phyloP scores from a whole-genome alignment of 345 rosid species.

The Kernera saxatilis region DNA sequence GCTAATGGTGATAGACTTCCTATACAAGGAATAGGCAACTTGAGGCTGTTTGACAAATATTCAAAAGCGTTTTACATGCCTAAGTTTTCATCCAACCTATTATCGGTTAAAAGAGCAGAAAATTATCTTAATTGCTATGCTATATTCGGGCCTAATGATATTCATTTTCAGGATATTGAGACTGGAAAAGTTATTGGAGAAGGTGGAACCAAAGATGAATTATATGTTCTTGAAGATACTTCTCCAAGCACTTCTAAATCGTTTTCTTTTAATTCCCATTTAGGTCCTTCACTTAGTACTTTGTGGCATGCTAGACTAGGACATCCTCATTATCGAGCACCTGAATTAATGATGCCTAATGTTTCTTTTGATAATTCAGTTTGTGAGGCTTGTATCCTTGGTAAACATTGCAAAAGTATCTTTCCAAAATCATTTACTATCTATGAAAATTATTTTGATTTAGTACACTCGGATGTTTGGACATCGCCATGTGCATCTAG shows the following conservation, averaged over 20 bases:
- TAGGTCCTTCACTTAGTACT: not conserved
- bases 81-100: not conserved
- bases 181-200: not conserved
- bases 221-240: not conserved
- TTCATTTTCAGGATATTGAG: not conserved
- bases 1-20: not conserved
- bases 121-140: not conserved
- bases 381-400: not conserved
- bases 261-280: not conserved
- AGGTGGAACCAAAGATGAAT: too few relatives aligned
- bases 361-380: not conserved
- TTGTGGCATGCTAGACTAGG: not conserved
- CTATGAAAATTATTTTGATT: too few relatives aligned
- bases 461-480: too few relatives aligned
- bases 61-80: not conserved
- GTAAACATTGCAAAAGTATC: too few relatives aligned
- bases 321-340: not conserved
- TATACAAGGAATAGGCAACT: not conserved
- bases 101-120: not conserved
- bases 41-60: not conserved
- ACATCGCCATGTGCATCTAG: too few relatives aligned
- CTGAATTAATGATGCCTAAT: not conserved
- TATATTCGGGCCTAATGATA: not conserved
- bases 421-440: too few relatives aligned
- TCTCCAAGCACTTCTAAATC: too few relatives aligned